A percentile compares a stretch with the other conserved stretches of the same genome.
phyloP scores from a whole-genome alignment of 2,329 filamentous ascomycete genomes.

The Clathrospora elynae region DNA sequence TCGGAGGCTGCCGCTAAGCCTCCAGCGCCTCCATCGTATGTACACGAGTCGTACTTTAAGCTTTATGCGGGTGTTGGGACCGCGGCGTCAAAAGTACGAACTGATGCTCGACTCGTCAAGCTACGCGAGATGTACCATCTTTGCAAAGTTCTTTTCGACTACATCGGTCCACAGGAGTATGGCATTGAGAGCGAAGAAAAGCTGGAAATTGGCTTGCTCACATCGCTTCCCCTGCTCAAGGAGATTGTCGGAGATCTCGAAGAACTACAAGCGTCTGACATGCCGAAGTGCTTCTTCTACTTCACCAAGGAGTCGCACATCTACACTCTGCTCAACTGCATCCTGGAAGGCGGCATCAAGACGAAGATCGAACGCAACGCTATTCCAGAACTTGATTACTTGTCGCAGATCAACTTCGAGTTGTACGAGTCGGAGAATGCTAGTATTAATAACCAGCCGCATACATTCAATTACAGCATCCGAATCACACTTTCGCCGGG shows the following conservation, averaged over 20 bases:
- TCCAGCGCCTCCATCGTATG: slow-evolving; percentile 36
- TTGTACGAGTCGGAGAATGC: slow-evolving; percentile 91
- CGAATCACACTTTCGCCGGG: slow-evolving; percentile 94
- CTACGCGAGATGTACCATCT: slow-evolving; percentile 91
- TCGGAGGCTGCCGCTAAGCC: slow-evolving; percentile 49
- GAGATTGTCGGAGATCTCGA: slow-evolving; percentile 97
- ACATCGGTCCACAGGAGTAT: slow-evolving; percentile 97
- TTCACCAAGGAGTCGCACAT: slow-evolving; percentile 99
- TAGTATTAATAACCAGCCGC: slow-evolving; percentile 62
- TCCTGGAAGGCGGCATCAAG: slow-evolving; percentile 93
- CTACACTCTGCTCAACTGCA: slow-evolving; percentile 96
- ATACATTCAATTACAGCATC: slow-evolving; percentile 90
- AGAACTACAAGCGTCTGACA: slow-evolving; percentile 92
- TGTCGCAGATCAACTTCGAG: slow-evolving; percentile 97
- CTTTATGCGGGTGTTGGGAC: slow-evolving; percentile 76
- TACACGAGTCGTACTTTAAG: slow-evolving; percentile 77
- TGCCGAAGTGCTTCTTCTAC: slow-evolving; percentile 96
- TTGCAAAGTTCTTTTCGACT: slow-evolving; percentile 95
- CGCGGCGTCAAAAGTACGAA: slow-evolving; percentile 69
- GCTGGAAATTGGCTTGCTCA: slow-evolving; percentile 95
- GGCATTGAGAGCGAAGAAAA: slow-evolving; percentile 95
- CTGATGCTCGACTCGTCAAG: slow-evolving; percentile 83
- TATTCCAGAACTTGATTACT: slow-evolving; percentile 95
- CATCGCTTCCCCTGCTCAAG: slow-evolving; percentile 88
- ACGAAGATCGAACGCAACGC: slow-evolving; percentile 95